Evolutionary conservation across 2,329 filamentous ascomycete genomes (phyloP).

Genomic region (Phoma sp.): DNA sequence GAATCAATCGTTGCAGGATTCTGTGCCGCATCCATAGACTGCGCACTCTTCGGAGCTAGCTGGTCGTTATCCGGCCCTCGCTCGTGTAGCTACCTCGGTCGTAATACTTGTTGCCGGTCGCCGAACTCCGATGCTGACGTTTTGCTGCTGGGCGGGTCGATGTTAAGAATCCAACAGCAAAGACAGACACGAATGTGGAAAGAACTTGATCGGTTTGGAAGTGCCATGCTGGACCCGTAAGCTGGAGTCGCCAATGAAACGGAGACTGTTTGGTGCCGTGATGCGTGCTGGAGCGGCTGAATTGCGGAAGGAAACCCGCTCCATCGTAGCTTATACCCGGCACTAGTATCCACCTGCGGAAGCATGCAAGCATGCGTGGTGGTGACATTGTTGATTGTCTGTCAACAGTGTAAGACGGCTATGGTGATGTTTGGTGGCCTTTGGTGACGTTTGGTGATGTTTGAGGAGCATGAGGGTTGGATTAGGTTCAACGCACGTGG

Average conservation of each 20-base stretch:
- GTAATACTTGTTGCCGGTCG: background rate
- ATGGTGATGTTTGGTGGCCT: background rate
- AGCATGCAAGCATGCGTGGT: constrained; percentile 5
- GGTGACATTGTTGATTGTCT: background rate
- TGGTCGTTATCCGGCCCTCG: constrained; percentile 14
- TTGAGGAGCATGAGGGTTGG: background rate
- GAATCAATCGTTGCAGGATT: background rate
- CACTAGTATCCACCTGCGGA: constrained; percentile 11
- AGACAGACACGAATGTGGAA: background rate
- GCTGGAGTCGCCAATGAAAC: constrained; percentile 3
- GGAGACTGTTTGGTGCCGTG: constrained; percentile 7
- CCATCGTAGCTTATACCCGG: constrained; percentile 1
- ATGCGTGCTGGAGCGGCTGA: constrained; percentile 1
- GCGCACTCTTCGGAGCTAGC: constrained; percentile 2
- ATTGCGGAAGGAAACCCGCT: constrained; percentile 5
- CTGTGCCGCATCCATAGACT: background rate
- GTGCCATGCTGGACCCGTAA: constrained; percentile 3
- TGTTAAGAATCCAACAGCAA: background rate
- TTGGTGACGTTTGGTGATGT: background rate
- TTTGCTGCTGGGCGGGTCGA: background rate
- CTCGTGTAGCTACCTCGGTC: constrained; percentile 5
- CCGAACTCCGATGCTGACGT: background rate
- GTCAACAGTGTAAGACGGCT: too few relatives aligned
- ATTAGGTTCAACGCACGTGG: background rate
- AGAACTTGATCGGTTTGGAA: background rate